Conservation (phyloP, 768 basidiomycete genomes). For the Polyporus arcularius region DNA sequence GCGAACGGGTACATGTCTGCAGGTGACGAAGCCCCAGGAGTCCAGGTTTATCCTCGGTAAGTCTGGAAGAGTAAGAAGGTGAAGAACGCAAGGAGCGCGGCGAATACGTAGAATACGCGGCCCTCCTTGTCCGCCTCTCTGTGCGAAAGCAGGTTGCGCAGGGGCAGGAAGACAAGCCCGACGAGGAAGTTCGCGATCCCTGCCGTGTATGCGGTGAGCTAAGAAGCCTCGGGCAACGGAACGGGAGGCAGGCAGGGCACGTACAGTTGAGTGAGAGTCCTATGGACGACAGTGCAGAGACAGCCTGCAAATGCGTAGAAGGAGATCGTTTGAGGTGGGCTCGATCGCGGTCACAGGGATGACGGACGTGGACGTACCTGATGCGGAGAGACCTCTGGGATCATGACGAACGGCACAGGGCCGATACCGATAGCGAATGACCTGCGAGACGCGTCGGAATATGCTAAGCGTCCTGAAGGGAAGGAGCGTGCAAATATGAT, state of each 20-base stretch:
- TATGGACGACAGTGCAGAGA: slow-evolving; percentile 78
- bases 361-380: slow-evolving; percentile 50
- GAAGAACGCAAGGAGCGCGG: slow-evolving; percentile 46
- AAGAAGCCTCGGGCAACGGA: no score
- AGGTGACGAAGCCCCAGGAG: neutral
- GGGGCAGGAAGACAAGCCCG: slow-evolving; percentile 81
- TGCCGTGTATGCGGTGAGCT: slow-evolving; percentile 25
- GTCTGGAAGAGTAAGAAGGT: slow-evolving; percentile 30
- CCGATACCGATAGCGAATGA: slow-evolving; percentile 91
- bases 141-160: slow-evolving; percentile 72
- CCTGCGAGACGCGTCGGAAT: slow-evolving; percentile 36
- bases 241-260: slow-evolving; percentile 20
- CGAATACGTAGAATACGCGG: slow-evolving; percentile 89
- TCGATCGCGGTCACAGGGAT: slow-evolving; percentile 24
- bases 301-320: slow-evolving; percentile 42
- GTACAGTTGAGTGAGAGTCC: slow-evolving; percentile 72
- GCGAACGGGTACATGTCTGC: no score
- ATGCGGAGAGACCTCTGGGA: slow-evolving; percentile 84
- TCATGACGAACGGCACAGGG: slow-evolving; percentile 90
- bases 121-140: slow-evolving; percentile 67
- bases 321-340: no score
- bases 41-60: slow-evolving; percentile 26
- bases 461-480: neutral
- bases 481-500: neutral
- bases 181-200: slow-evolving; percentile 88